Percentiles rank a stretch among this genome's conserved stretches.
Evolutionary conservation across 2,329 filamentous ascomycete species (phyloP).

Genomic region (Phialemonium atrogriseum): DNA sequence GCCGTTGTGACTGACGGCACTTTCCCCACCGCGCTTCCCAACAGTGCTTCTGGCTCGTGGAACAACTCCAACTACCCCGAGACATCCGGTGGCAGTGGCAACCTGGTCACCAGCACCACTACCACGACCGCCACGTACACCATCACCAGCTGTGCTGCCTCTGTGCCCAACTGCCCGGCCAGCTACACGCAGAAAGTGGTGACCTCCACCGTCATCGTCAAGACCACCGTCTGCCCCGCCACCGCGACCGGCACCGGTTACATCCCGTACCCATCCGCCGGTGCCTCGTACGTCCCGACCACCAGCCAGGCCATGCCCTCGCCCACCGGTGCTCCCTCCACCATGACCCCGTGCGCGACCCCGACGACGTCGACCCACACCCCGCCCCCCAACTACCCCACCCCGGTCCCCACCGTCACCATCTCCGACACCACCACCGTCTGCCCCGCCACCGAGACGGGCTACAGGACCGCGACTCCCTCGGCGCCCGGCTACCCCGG

Average conservation of each 20-base stretch:
- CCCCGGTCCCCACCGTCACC: slow-evolving; percentile 11
- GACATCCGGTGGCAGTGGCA: slow-evolving; percentile 3
- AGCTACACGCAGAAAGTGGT: slow-evolving; percentile 17
- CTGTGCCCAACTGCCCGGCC: slow-evolving; percentile 21
- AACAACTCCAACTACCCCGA: too few species aligned
- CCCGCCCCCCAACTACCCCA: slow-evolving; percentile 8
- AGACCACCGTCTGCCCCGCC: slow-evolving; percentile 18
- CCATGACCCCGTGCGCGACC: slow-evolving; percentile 12
- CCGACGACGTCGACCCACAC: slow-evolving; percentile 15
- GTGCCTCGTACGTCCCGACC: slow-evolving; percentile 3
- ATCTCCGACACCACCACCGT: slow-evolving; percentile 8
- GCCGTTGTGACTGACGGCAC: not conserved
- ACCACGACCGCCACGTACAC: slow-evolving; percentile 18
- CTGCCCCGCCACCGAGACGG: slow-evolving; percentile 2
- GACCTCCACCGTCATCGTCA: slow-evolving; percentile 14
- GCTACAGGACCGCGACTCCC: too few species aligned
- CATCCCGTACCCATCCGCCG: slow-evolving; percentile 1
- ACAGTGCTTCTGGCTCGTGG: not conserved
- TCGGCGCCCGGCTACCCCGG: too few species aligned
- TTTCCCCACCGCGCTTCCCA: not conserved
- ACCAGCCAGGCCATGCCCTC: slow-evolving; percentile 7
- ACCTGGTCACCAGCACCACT: slow-evolving; percentile 15
- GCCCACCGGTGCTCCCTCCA: slow-evolving; percentile 11
- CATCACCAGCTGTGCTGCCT: slow-evolving; percentile 19
- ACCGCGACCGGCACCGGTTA: slow-evolving; percentile 5